phyloP scores from a whole-genome alignment of 73 alveolate species.

The Tetrahymena malaccensis region DNA sequence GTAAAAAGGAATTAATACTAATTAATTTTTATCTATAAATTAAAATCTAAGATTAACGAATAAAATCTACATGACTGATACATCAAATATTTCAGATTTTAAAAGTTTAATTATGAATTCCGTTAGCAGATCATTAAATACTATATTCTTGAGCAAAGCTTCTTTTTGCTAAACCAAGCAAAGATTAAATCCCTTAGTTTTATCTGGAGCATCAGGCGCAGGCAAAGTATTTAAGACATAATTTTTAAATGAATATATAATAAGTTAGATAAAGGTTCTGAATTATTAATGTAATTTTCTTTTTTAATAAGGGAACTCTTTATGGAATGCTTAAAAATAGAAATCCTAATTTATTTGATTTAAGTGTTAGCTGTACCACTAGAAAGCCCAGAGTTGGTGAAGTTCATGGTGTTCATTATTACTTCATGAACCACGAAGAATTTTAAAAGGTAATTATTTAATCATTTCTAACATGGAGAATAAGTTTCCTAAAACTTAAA shows the following conservation, averaged over 20 bases:
- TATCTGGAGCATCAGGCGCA: neutral
- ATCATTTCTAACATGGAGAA: no score
- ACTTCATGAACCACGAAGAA: neutral
- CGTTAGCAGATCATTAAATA: neutral
- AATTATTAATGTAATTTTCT: no score
- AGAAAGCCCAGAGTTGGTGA: neutral
- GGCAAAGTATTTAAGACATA: neutral
- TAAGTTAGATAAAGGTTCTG: neutral
- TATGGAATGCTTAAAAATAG: neutral
- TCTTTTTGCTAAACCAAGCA: neutral
- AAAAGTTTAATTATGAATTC: neutral
- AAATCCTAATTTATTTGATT: neutral
- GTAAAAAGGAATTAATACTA: neutral
- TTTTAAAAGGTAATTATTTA: neutral
- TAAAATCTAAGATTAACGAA: neutral
- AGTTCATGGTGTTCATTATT: neutral
- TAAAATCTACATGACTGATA: neutral
- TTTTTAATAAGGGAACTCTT: neutral
- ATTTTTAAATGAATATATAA: neutral
- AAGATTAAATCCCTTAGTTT: neutral
- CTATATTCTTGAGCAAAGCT: neutral
- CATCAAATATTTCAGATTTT: neutral
- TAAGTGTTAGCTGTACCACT: neutral
- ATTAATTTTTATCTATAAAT: neutral
- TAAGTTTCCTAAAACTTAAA: neutral